Evolutionary conservation across 2,329 filamentous ascomycete species (phyloP), one percentile per base, ranked within the genome.

Genomic region (Fusarium robinianum): DNA sequence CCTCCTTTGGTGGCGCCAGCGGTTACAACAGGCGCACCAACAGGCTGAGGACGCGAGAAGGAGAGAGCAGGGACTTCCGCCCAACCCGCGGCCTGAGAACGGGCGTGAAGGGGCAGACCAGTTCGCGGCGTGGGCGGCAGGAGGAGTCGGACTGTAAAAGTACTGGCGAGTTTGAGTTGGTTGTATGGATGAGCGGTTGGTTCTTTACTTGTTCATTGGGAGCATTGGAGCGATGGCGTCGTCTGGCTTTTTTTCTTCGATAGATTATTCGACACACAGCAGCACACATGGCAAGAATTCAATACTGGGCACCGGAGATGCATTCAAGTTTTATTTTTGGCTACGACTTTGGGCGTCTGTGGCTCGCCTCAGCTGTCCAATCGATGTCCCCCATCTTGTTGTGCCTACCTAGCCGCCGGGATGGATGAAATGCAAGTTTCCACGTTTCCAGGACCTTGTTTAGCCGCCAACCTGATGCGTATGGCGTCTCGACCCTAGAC

Each of bases 1-100:
- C 38, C 73, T 97, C 21, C 77, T 97, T 11, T 95, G 90, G 68
- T 92, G 94, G 66, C 77, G 88, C 14, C 84, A 89, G 51, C 83
- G 82, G 62, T 74, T 83, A 47, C 86, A 89, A 62, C 74, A 84
- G 55, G 76, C 72, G 19, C 75, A 78, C 37, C 61, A 55, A n/a
- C 59, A 66, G 43, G 59, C 57, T 15, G 64, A 70, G 19, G 62
- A 68, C 17, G 65, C 53, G 12, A 58, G 62, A 31, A 57, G 64
- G 37, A 59, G 62, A 41, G 63, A 66, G 27, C 66, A 68, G 46
- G 64, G 61, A 5, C 55, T 63, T 10, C 63, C 57, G 30, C 60
- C 54, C 6, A 55, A 55, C 22, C 57, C 49, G 17, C 48, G 43
- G 24, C 57, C 55, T n/a, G 60, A 58, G 10, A 56, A 57, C 22